Evolutionary conservation across 2,329 filamentous ascomycete genomes (phyloP), one percentile per base, ranked within the genome.

Genomic region (Neofusicoccum laricinum): DNA sequence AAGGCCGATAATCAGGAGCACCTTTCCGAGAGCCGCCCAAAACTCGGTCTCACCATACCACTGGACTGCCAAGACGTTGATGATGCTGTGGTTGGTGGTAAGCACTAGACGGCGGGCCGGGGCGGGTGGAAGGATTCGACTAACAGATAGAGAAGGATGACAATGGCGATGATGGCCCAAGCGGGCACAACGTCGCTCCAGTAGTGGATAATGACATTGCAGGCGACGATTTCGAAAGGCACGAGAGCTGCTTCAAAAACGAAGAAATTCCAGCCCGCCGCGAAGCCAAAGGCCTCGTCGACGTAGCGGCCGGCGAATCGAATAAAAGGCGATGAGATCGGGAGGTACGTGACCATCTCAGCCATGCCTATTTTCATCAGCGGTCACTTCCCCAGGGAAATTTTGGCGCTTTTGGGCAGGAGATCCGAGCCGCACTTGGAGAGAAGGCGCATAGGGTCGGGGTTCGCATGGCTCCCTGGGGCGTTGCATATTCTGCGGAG

Each of bases 41-140:
- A 93, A 91, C 73, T 94, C 91, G 25, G 91, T 80, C 72, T 93
- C 89, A 41, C 90, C 91, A 68, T 91, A 93, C 69, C 87, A 86
- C 59, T 85, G 84, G 50, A 93, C 86, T 2, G 90, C 89, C 34
- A 93, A 75, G 71, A 91, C 86, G 76, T 93, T 93, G 71, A 89
- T 73, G 0, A 80, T 79, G 0, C 88, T 89, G 78, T 91, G n/a
- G 17, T 12, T 11, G 4, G 83, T 74, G 81, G 88, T 84, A 78
- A 85, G 71, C 87, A 87, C 40, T 43, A n/a, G 41, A 7, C 17
- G 2, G 41, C 41, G n/a, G 41, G 41, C 41, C 14, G 25, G 4
- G 4, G 25, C 25, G 25, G 25, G 25, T 6, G 25, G 25, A 30
- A 30, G 38, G 17, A 15, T 11, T 32, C 34, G 21, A 90, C 88